Evolutionary conservation across 352 stramenopile genomes (phyloP), one percentile per base, ranked within the genome.

Genomic region (Globisporangium orthogonon): DNA sequence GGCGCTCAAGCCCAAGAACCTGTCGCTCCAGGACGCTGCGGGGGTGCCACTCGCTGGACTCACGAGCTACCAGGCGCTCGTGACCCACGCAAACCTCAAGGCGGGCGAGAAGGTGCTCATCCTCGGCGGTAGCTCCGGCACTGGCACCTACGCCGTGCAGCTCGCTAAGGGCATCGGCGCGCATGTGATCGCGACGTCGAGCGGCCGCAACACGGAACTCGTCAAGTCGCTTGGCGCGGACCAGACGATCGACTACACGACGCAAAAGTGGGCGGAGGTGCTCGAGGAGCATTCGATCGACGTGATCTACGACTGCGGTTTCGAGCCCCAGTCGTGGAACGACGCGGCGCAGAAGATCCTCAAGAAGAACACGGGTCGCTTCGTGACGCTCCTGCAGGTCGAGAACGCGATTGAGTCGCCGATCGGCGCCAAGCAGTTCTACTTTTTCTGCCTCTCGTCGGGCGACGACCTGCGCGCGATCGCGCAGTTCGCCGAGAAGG

Each of bases 171-270:
- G 56, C 2, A 18, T 83, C 30, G 69, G 69, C 37, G 75, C 73
- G 33, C 49, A 60, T n/a, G 72, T 83, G n/a, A 71, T 90, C 56
- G 66, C 86, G 18, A 86, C 73, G 10, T 71, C 83, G 56, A 83
- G 69, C 41, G 58, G 61, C 28, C 79, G 76, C 50, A 87, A 87
- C 60, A 68, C 62, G 31, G 69, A 79, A 3, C 70, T 85, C 47
- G 74, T 85, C 31, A 45, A 57, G 31, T 65, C 57, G 33, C 46
- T 71, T 7, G 74, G 67, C 17, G 64, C 56, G 3, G 66, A 77
- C 40, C 57, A 75, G 29, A 56, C 84, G 41, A 67, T 88, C 23
- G 73, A 86, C 51, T 88, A 88, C 62, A 81, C 66, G 2, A 61
- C 76, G 60, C 52, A 61, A 23, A 65, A 55, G 50, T 61, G 56